phyloP scores from a whole-genome alignment of 176 grass and related monocot species.

The Themeda triandra region DNA sequence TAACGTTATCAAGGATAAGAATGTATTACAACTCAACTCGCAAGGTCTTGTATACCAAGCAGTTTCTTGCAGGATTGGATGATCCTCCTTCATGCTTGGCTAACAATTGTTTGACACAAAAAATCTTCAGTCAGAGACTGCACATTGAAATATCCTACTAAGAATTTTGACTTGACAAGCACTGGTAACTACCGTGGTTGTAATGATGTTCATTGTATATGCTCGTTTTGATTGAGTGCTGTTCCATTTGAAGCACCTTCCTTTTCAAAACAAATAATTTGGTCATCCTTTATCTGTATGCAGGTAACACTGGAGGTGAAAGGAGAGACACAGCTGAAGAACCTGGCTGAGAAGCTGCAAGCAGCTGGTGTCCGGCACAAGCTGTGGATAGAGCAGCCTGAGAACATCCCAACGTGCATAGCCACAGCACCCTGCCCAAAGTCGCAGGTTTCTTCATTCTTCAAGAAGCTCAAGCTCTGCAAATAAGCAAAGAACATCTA shows the following conservation, averaged over 20 bases:
- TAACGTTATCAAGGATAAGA: neutral
- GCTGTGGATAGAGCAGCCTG: conserved; percentile 85
- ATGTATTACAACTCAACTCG: neutral
- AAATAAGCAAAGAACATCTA: conserved; percentile 41
- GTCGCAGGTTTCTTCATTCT: conserved; percentile 64
- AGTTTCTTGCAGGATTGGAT: neutral
- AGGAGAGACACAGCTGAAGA: conserved; percentile 77
- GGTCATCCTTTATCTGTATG: neutral
- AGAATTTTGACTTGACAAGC: neutral
- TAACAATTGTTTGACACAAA: neutral
- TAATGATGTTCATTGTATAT: neutral
- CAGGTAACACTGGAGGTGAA: conserved; percentile 92
- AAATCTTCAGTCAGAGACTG: neutral
- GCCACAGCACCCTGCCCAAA: conserved; percentile 76
- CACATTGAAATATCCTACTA: neutral
- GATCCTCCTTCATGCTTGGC: neutral
- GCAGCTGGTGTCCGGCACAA: conserved; percentile 56
- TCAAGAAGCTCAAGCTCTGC: conserved; percentile 96
- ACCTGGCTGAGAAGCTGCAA: conserved; percentile 70
- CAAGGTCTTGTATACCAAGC: neutral
- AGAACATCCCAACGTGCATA: conserved; percentile 82
- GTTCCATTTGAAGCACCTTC: neutral
- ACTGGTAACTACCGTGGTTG: neutral
- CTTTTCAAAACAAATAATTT: neutral
- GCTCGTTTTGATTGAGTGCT: neutral